phyloP scores from a whole-genome alignment of 805 yeast genomes.

The Lachancea thermotolerans region DNA sequence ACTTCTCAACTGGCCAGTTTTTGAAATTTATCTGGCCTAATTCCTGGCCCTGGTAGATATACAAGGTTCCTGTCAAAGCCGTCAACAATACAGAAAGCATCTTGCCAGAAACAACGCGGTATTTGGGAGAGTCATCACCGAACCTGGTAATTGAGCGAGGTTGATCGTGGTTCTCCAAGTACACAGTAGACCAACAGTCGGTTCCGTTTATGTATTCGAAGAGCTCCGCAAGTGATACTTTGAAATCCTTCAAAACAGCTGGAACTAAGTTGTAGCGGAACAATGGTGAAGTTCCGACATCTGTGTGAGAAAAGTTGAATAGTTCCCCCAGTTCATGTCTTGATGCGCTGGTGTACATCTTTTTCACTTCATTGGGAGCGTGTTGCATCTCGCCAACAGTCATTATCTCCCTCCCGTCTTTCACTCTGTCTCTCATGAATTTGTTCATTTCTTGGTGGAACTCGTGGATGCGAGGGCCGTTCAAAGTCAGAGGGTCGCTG shows the following conservation, averaged over 20 bases:
- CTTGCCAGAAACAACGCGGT: conserved; percentile 38
- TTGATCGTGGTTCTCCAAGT: conserved; percentile 53
- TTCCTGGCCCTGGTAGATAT: conserved; percentile 55
- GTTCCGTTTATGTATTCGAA: conserved; percentile 38
- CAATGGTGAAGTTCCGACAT: conserved; percentile 34
- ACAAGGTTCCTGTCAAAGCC: conserved; percentile 47
- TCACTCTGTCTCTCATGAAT: conserved; percentile 25
- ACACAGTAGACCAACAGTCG: conserved; percentile 54
- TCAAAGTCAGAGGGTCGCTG: conserved; percentile 28
- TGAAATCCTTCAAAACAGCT: conserved; percentile 35
- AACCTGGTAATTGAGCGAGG: conserved; percentile 46
- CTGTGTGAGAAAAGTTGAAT: conserved; percentile 31
- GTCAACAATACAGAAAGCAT: conserved; percentile 39
- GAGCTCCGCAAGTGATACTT: conserved; percentile 34
- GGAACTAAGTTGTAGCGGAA: conserved; percentile 28
- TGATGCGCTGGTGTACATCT: conserved; percentile 36
- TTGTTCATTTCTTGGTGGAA: conserved; percentile 45
- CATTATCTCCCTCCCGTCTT: conserved; percentile 43
- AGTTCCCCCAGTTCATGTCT: conserved; percentile 36
- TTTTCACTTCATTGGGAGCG: conserved; percentile 35
- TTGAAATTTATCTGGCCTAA: conserved; percentile 46
- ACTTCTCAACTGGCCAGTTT: conserved; percentile 43
- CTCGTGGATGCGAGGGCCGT: conserved; percentile 54
- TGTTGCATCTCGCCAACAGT: conserved; percentile 52
- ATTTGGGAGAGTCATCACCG: conserved; percentile 36